Conservation (phyloP, 306 rosid genomes). For the Morella rubra region DNA sequence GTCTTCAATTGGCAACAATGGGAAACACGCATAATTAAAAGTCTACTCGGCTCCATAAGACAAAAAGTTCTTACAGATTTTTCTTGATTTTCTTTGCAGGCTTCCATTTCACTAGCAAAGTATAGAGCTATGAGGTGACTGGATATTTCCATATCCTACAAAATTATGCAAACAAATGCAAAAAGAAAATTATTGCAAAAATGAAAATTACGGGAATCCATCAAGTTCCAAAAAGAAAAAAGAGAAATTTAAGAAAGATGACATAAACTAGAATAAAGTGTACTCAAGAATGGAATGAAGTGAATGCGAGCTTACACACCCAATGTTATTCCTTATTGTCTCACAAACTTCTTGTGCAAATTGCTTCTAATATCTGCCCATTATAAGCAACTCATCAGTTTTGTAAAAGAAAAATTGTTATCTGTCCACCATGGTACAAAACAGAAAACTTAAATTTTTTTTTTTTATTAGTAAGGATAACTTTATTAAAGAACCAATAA, state of each 20-base stretch:
- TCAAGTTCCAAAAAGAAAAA: neutral
- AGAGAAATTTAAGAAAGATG: neutral
- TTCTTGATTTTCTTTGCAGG: conserved; percentile 37
- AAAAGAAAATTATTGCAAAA: too few relatives aligned
- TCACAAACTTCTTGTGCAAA: conserved; percentile 57
- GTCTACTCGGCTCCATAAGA: conserved; percentile 66
- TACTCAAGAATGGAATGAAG: conserved; percentile 59
- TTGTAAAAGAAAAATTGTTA: neutral
- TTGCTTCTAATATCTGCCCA: conserved; percentile 54
- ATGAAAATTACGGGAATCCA: neutral
- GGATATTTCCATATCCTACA: conserved; percentile 88
- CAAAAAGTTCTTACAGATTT: conserved; percentile 44
- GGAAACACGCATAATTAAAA: conserved; percentile 67
- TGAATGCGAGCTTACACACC: conserved; percentile 48
- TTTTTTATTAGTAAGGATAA: too few relatives aligned
- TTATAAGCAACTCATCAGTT: conserved; percentile 13
- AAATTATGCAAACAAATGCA: too few relatives aligned
- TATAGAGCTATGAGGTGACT: conserved; percentile 58
- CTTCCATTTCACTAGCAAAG: conserved; percentile 46
- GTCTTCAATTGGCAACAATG: conserved; percentile 84
- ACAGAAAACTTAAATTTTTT: too few relatives aligned
- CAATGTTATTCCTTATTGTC: conserved; percentile 42
- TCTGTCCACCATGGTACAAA: neutral
- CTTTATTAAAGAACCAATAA: too few relatives aligned
- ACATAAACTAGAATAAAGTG: conserved; percentile 60